These are phyloP conservation scores for Pseudophaeomoniella oleicola DNA, from an alignment of 2,329 filamentous ascomycete genomes.

Conservation along the genomic window DNA sequence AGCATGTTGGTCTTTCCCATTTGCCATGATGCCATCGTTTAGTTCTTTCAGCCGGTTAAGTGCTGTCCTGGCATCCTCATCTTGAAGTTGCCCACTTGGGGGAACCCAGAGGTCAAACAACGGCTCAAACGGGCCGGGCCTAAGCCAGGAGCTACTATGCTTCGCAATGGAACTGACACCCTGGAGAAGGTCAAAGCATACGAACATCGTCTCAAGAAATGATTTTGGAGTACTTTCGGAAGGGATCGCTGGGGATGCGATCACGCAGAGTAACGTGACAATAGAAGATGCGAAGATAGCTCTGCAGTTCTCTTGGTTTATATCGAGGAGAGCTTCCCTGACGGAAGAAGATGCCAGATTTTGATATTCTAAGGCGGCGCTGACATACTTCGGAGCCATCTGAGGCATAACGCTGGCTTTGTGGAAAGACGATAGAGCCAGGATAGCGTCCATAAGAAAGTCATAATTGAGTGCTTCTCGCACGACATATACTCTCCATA, in stretches of 20 bases:
- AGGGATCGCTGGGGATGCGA: constrained; percentile 1
- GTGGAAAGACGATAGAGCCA: constrained; percentile 21
- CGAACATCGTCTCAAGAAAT: constrained; percentile 3
- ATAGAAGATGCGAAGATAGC: constrained; percentile 5
- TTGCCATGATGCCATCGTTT: background rate
- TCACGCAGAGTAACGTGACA: constrained; percentile 2
- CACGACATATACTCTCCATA: constrained; percentile 20
- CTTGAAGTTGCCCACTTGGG: background rate
- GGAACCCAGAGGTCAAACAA: background rate
- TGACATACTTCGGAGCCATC: constrained; percentile 12
- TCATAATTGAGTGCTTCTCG: constrained; percentile 22
- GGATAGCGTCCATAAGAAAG: constrained; percentile 24
- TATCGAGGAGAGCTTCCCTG: constrained; percentile 14
- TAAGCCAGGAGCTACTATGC: constrained; percentile 1
- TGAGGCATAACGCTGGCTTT: constrained; percentile 12
- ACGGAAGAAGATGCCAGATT: constrained; percentile 18
- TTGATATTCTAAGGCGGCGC: constrained; percentile 20
- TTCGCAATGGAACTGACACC: constrained; percentile 1
- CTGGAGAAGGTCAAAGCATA: constrained; percentile 2
- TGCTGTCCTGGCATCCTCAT: constrained; percentile 1
- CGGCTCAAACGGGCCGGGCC: constrained; percentile 1
- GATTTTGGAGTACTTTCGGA: background rate
- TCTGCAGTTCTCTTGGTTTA: constrained; percentile 14
- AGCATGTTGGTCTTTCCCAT: background rate
- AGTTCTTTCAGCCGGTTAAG: background rate